Evolutionary conservation across 768 basidiomycete genomes (phyloP).

Genomic region (Hericium rajendrae): DNA sequence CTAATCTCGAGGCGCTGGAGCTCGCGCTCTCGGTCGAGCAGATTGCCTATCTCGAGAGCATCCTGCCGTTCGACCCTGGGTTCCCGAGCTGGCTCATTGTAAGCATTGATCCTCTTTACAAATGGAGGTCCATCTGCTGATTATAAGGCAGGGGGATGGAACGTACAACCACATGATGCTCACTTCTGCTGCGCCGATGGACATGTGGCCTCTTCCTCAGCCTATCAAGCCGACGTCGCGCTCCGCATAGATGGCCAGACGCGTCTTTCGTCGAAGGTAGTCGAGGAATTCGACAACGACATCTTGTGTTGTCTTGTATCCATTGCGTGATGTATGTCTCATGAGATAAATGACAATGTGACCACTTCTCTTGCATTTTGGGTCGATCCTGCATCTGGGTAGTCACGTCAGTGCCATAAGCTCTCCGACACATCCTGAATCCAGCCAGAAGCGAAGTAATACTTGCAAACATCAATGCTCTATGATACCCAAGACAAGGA

Average conservation of each 20-base stretch:
- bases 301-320: too few relatives aligned
- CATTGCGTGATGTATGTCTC: too few relatives aligned
- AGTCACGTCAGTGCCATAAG: too few relatives aligned
- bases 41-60: conserved; percentile 30
- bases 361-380: too few relatives aligned
- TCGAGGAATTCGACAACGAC: too few relatives aligned
- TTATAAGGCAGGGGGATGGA: conserved; percentile 15
- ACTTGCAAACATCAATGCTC: too few relatives aligned
- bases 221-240: conserved; percentile 12
- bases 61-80: conserved; percentile 31
- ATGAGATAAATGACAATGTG: too few relatives aligned
- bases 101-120: not conserved
- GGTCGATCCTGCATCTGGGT: too few relatives aligned
- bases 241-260: not conserved
- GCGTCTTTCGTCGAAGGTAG: too few relatives aligned
- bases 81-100: conserved; percentile 25
- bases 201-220: conserved; percentile 18
- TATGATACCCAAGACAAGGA: too few relatives aligned
- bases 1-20: conserved; percentile 36
- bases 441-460: too few relatives aligned
- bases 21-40: conserved; percentile 31
- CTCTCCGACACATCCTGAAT: too few relatives aligned
- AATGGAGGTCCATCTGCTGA: not conserved
- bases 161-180: conserved; percentile 7
- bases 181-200: conserved; percentile 15